phyloP scores from a whole-genome alignment of 345 rosid species.

The Populus alba region DNA sequence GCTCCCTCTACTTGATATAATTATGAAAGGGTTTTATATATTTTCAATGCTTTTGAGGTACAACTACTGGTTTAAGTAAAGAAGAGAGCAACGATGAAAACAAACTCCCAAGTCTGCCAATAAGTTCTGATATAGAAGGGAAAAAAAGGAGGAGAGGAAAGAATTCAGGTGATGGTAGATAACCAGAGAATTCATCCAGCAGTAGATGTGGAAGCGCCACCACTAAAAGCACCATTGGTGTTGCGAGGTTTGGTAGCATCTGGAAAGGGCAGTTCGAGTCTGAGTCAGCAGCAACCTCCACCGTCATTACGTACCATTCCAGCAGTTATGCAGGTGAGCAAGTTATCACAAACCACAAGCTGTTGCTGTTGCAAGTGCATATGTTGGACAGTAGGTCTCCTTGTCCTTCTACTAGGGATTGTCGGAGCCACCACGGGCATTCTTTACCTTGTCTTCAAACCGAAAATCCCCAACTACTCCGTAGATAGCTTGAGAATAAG shows the following conservation, averaged over 20 bases:
- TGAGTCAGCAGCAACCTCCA: conserved; percentile 5
- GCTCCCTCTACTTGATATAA: background rate
- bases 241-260: conserved; percentile 26
- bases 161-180: conserved; percentile 36
- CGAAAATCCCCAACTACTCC: conserved; percentile 69
- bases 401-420: conserved; percentile 38
- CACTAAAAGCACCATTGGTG: conserved; percentile 31
- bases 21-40: background rate
- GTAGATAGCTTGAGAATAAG: conserved; percentile 62
- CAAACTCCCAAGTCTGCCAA: background rate
- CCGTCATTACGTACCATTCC: conserved; percentile 20
- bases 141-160: background rate
- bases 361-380: conserved; percentile 63
- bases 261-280: conserved; percentile 23
- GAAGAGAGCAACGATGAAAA: background rate
- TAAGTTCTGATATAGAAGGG: background rate
- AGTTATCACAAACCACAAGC: conserved; percentile 18
- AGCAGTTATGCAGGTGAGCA: conserved; percentile 8
- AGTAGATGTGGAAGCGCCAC: conserved; percentile 32
- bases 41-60: background rate
- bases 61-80: background rate
- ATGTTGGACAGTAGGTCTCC: conserved; percentile 53
- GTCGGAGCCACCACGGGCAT: conserved; percentile 47
- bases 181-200: conserved; percentile 48
- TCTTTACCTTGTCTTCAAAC: conserved; percentile 64